Conservation (phyloP, 139 green algal genomes). For the Haematococcus lacustris region DNA sequence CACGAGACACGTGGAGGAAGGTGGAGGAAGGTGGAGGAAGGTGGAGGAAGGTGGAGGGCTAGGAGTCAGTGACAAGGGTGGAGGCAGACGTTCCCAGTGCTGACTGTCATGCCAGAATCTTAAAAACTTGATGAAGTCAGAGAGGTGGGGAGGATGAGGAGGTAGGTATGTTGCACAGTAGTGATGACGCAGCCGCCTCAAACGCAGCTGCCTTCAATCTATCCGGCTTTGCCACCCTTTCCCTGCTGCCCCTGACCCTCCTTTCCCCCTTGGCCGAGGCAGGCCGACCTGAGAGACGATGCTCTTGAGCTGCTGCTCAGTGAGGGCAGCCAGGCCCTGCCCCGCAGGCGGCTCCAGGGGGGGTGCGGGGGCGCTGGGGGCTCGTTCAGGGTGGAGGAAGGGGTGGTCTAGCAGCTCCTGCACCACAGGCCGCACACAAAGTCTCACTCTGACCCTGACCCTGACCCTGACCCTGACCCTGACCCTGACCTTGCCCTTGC, state of each 20-base stretch:
- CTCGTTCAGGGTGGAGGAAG: slow-evolving; percentile 71
- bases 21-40: not conserved
- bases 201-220: not conserved
- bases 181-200: not conserved
- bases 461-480: not conserved
- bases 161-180: not conserved
- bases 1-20: slow-evolving; percentile 2
- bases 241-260: not conserved
- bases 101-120: not conserved
- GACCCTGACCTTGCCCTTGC: not conserved
- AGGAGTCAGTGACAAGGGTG: not conserved
- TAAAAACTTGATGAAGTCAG: not conserved
- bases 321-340: slow-evolving; percentile 27
- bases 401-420: slow-evolving; percentile 80
- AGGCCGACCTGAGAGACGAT: slow-evolving; percentile 51
- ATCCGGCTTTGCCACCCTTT: not conserved
- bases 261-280: not conserved
- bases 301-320: slow-evolving; percentile 58
- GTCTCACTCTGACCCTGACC: not conserved
- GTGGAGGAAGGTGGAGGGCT: not conserved
- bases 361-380: not conserved
- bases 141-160: not conserved
- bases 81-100: not conserved
- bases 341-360: not conserved
- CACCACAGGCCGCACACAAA: not conserved